Evolutionary conservation across 768 basidiomycete species (phyloP).

Genomic region (Boletus bicolor): DNA sequence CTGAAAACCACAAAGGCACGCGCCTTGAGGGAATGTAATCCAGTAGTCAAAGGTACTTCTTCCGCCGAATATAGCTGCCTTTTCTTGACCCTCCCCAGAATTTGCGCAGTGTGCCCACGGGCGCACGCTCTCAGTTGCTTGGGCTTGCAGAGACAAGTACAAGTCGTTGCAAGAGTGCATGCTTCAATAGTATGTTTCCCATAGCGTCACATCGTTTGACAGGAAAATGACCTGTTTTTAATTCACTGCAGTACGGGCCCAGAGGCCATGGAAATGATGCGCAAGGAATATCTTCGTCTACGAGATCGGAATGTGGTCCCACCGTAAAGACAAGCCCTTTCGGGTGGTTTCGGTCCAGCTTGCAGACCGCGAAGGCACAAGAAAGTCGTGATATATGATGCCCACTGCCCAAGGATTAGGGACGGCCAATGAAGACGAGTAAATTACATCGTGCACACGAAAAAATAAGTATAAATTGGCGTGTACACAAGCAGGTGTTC

Average conservation of each 20-base stretch:
- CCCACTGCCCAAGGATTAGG: not conserved
- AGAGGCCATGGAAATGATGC: slow-evolving; percentile 69
- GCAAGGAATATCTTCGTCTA: slow-evolving; percentile 69
- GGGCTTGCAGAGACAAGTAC: slow-evolving; percentile 74
- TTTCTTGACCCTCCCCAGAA: slow-evolving; percentile 40
- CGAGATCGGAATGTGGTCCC: slow-evolving; percentile 37
- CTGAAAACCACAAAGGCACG: slow-evolving; percentile 76
- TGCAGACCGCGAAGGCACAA: not conserved
- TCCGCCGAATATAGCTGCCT: not conserved
- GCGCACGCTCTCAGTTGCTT: slow-evolving; percentile 78
- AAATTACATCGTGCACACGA: slow-evolving; percentile 7
- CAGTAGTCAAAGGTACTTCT: slow-evolving; percentile 59
- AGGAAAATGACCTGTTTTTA: not conserved
- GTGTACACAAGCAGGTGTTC: not conserved
- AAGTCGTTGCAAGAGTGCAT: slow-evolving; percentile 75
- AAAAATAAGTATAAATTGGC: not conserved
- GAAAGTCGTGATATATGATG: not conserved
- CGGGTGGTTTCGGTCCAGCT: not conserved
- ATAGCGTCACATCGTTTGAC: not conserved
- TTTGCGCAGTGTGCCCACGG: slow-evolving; percentile 85
- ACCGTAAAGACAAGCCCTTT: not conserved
- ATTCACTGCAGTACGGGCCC: slow-evolving; percentile 55
- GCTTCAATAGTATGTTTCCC: slow-evolving; percentile 62
- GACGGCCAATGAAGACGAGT: not conserved
- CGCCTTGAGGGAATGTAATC: slow-evolving; percentile 77